phyloP scores from a whole-genome alignment of 495 filamentous ascomycete genomes.

The Tuber magnatum region DNA sequence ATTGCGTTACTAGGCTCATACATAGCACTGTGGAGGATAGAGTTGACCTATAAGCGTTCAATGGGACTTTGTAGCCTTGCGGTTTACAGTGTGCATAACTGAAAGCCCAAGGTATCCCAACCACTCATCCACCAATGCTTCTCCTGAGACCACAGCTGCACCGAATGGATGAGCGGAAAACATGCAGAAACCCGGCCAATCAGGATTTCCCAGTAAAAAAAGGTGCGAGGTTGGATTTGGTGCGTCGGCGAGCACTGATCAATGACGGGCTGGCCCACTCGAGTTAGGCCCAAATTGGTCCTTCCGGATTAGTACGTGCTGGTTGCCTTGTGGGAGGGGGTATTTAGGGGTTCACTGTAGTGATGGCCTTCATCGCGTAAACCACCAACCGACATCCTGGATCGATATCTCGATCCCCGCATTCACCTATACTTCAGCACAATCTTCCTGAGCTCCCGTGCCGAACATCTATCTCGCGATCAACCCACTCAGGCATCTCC shows the following conservation, averaged over 20 bases:
- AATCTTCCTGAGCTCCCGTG: background rate
- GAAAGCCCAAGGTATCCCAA: background rate
- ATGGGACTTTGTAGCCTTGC: background rate
- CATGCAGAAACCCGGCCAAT: background rate
- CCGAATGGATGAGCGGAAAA: slow-evolving; percentile 2
- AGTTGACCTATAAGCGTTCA: background rate
- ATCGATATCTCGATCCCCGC: background rate
- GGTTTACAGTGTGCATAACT: background rate
- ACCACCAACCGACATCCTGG: background rate
- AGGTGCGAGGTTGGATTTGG: background rate
- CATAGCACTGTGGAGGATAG: background rate
- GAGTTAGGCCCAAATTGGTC: background rate
- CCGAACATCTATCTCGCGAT: background rate
- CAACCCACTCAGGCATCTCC: background rate
- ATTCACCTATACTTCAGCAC: background rate
- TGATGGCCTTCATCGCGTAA: background rate
- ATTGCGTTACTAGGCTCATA: background rate
- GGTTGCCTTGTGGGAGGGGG: background rate
- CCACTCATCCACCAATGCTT: background rate
- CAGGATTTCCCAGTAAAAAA: background rate
- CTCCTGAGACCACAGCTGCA: background rate
- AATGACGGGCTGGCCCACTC: background rate
- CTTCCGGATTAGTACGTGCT: background rate
- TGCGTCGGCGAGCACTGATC: background rate
- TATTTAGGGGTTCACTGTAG: background rate